A percentile compares a stretch with the other conserved stretches of the same genome.
These are phyloP conservation scores for Brasenia schreberi DNA, from an alignment of 164 flowering plant genomes.

Conservation along the genomic window DNA sequence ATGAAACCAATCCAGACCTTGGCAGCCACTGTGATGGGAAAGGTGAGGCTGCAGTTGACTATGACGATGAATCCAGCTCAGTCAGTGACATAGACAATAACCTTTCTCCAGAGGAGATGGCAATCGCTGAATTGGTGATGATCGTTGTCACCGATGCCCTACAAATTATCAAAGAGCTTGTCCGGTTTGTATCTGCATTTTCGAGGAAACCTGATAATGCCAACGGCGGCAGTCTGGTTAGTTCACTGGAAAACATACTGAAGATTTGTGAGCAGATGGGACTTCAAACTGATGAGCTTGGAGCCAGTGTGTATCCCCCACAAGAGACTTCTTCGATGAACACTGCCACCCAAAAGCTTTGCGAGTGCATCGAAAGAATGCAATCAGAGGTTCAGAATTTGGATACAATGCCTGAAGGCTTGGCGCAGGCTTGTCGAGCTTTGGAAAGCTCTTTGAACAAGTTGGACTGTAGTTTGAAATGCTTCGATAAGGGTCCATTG, in stretches of 20 bases:
- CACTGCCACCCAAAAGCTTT: conserved; percentile 32
- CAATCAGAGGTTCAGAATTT: conserved; percentile 24
- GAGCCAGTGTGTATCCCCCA: conserved; percentile 86
- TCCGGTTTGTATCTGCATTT: conserved; percentile 55
- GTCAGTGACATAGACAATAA: conserved; percentile 50
- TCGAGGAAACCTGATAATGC: conserved; percentile 27
- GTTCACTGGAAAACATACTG: conserved; percentile 52
- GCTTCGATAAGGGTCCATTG: conserved; percentile 14
- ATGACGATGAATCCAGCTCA: conserved; percentile 17
- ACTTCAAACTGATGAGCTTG: conserved; percentile 69
- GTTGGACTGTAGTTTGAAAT: conserved; percentile 27
- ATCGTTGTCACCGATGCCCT: conserved; percentile 44
- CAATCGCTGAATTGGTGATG: conserved; percentile 37
- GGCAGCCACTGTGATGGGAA: not conserved
- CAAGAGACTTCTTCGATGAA: conserved; percentile 52
- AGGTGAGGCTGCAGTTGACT: conserved; percentile 10
- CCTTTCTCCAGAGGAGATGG: conserved; percentile 74
- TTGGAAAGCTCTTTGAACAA: conserved; percentile 29
- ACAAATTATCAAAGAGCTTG: conserved; percentile 51
- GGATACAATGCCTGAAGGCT: conserved; percentile 26
- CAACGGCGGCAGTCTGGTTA: conserved; percentile 18
- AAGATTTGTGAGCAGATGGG: conserved; percentile 50
- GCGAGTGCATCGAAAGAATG: conserved; percentile 16
- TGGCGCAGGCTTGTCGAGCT: conserved; percentile 33
- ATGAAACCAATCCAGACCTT: conserved; percentile 12